phyloP scores from a whole-genome alignment of 345 rosid species.

The Rhodamnia argentea region DNA sequence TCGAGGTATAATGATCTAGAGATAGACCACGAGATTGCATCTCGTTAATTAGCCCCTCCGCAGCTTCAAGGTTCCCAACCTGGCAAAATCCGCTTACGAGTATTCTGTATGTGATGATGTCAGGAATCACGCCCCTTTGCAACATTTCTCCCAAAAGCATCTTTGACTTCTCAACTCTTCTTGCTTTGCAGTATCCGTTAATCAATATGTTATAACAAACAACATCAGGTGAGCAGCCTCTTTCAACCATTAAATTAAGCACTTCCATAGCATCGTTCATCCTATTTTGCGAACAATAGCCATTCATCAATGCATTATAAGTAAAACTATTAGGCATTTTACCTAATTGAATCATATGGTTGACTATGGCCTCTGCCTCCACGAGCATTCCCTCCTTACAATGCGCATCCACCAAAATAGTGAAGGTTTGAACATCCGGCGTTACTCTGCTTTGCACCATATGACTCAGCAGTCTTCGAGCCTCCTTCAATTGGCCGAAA shows the following conservation, averaged over 20 bases:
- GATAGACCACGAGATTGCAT: background rate
- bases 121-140: background rate
- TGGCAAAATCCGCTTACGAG: background rate
- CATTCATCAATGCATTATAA: background rate
- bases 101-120: background rate
- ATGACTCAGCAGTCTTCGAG: background rate
- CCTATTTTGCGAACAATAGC: background rate
- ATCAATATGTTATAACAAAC: background rate
- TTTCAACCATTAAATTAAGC: background rate
- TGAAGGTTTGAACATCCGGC: background rate
- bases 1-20: background rate
- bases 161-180: background rate
- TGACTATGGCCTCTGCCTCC: background rate
- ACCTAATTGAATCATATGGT: background rate
- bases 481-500: background rate
- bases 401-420: background rate
- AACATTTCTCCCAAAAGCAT: background rate
- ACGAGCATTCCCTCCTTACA: background rate
- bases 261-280: background rate
- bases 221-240: background rate
- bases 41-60: background rate
- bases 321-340: rapidly evolving
- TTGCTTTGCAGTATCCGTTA: background rate
- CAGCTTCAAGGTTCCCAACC: background rate
- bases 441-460: background rate